Percentiles rank a stretch among this genome's conserved stretches.
Conservation (phyloP, 352 stramenopile species). For the Globisporangium cylindrosporum region DNA sequence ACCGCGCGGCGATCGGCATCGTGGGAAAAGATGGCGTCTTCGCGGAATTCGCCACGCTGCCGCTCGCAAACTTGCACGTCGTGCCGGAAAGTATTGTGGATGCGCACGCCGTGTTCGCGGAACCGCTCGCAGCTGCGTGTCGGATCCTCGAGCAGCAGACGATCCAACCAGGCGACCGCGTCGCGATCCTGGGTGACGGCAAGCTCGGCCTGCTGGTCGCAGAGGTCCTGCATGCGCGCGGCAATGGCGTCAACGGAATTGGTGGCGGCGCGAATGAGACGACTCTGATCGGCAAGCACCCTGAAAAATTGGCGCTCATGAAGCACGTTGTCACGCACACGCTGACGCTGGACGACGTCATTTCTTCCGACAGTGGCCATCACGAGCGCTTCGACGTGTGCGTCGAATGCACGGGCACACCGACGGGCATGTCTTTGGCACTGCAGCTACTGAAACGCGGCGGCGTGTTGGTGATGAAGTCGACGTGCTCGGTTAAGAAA, state of each 20-base stretch:
- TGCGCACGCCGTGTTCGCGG: slow-evolving; percentile 75
- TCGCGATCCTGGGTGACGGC: slow-evolving; percentile 86
- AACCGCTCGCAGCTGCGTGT: slow-evolving; percentile 86
- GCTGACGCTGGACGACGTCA: slow-evolving; percentile 22
- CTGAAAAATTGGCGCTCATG: slow-evolving; percentile 50
- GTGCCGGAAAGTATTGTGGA: slow-evolving; percentile 70
- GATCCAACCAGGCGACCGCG: slow-evolving; percentile 48
- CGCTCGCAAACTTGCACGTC: slow-evolving; percentile 76
- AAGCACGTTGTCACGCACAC: slow-evolving; percentile 40
- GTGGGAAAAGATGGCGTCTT: slow-evolving; percentile 77
- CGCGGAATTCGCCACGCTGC: slow-evolving; percentile 81
- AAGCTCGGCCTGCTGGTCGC: slow-evolving; percentile 87
- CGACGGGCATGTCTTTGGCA: slow-evolving; percentile 38
- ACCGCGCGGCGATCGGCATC: slow-evolving; percentile 83
- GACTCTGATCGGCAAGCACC: slow-evolving; percentile 60
- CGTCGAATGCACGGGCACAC: slow-evolving; percentile 61
- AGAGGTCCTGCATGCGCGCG: slow-evolving; percentile 58
- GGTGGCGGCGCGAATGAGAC: slow-evolving; percentile 25
- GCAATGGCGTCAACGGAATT: background rate
- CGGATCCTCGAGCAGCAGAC: slow-evolving; percentile 82
- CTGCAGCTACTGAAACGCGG: slow-evolving; percentile 34
- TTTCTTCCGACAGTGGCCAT: background rate
- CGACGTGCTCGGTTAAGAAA: slow-evolving; percentile 38
- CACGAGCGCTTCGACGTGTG: slow-evolving; percentile 48
- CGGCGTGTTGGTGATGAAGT: slow-evolving; percentile 50